These are phyloP conservation scores for Afroboletus lepidellus DNA, from an alignment of 1,284 basidiomycete genomes.

Conservation along the genomic window DNA sequence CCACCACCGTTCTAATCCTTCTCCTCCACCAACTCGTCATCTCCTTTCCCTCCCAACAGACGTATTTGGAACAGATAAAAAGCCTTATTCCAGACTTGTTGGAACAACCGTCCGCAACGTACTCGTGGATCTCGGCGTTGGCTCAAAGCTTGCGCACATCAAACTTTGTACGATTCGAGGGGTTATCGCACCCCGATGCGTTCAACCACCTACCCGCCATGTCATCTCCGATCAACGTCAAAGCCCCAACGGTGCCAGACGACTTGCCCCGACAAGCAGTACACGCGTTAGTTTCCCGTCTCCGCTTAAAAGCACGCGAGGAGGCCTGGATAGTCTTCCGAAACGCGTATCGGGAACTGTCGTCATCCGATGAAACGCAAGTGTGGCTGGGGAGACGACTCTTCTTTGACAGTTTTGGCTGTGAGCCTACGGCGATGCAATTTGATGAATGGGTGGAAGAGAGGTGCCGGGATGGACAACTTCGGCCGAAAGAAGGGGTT, in stretches of 20 bases:
- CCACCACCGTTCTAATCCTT: constrained; percentile 42
- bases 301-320: constrained; percentile 51
- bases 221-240: constrained; percentile 1
- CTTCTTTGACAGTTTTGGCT: constrained; percentile 28
- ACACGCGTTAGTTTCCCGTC: constrained; percentile 40
- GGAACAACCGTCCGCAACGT: constrained; percentile 34
- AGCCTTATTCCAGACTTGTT: constrained; percentile 41
- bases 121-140: constrained; percentile 49
- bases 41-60: constrained; percentile 58
- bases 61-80: constrained; percentile 48
- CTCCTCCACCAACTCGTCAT: constrained; percentile 55
- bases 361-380: constrained; percentile 40
- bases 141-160: constrained; percentile 46
- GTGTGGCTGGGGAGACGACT: constrained; percentile 55
- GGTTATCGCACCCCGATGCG: constrained; percentile 37
- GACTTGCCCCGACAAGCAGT: constrained; percentile 45
- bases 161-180: constrained; percentile 53
- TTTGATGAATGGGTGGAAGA: constrained; percentile 49
- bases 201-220: constrained; percentile 24
- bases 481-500: constrained; percentile 50
- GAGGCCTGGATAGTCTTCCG: constrained; percentile 60
- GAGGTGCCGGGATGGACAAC: constrained; percentile 43
- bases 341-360: constrained; percentile 62
- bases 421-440: constrained; percentile 33
- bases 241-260: background rate